Percentiles rank a stretch among this genome's conserved stretches.
Conservation (phyloP, 179 eudicot species). For the Patellifolia procumbens region DNA sequence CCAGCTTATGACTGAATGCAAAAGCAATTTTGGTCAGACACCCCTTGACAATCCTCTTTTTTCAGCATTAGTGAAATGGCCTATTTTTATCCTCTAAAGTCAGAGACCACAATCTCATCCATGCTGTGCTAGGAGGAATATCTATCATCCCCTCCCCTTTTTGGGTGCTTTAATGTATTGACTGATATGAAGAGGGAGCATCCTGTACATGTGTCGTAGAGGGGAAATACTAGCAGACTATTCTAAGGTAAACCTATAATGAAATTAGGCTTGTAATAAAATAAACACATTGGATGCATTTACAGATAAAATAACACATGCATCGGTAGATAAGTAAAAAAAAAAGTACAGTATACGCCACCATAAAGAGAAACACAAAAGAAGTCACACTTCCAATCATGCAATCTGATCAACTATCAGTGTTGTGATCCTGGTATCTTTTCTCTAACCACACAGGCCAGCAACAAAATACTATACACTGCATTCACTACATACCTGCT, state of each 20-base stretch:
- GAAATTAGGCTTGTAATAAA: not conserved
- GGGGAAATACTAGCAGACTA: not conserved
- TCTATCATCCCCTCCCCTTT: too few species aligned
- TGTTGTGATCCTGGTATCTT: not conserved
- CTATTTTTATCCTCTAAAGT: too few species aligned
- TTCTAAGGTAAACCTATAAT: too few species aligned
- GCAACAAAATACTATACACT: not conserved
- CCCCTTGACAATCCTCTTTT: too few species aligned
- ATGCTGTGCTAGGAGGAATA: too few species aligned
- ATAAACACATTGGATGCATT: not conserved
- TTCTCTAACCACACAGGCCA: conserved; percentile 4
- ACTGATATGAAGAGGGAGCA: too few species aligned
- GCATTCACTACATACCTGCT: conserved; percentile 61
- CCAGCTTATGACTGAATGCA: too few species aligned
- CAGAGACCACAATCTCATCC: too few species aligned
- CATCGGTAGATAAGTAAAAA: not conserved
- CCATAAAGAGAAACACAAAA: not conserved
- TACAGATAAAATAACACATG: not conserved
- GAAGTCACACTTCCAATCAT: not conserved
- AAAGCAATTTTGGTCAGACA: too few species aligned
- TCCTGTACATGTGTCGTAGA: not conserved
- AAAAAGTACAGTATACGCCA: not conserved
- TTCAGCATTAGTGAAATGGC: too few species aligned
- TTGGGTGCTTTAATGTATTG: too few species aligned
- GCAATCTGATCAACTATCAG: not conserved